These are phyloP conservation scores for Botrytis hyacinthi DNA, from an alignment of 2,329 filamentous ascomycete species.

Conservation along the genomic window DNA sequence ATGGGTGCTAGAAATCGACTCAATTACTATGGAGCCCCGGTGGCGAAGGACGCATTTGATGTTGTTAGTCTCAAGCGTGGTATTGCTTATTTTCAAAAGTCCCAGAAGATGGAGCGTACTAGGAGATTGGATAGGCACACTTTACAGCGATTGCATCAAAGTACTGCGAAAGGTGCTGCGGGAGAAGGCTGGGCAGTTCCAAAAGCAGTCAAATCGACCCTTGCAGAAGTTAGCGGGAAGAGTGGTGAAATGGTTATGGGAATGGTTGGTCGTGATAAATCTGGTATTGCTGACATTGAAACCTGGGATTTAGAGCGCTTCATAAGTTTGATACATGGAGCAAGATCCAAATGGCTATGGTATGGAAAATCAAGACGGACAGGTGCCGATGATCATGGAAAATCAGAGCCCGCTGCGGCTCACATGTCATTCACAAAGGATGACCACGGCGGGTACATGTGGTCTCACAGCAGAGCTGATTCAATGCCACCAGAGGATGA, in stretches of 20 bases:
- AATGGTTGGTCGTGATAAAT: conserved; percentile 85
- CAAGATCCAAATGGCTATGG: conserved; percentile 92
- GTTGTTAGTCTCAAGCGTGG: conserved; percentile 77
- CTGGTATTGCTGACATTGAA: conserved; percentile 87
- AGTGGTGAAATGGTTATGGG: conserved; percentile 92
- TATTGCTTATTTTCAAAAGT: conserved; percentile 86
- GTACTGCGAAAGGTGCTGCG: conserved; percentile 86
- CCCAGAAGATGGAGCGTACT: conserved; percentile 74
- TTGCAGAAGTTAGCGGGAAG: conserved; percentile 90
- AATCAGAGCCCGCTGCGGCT: conserved; percentile 46
- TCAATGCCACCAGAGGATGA: conserved; percentile 54
- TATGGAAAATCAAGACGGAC: conserved; percentile 79
- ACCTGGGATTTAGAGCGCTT: conserved; percentile 87
- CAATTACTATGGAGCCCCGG: conserved; percentile 77
- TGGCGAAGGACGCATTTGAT: conserved; percentile 90
- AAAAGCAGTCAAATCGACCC: conserved; percentile 90
- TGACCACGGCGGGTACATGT: conserved; percentile 48
- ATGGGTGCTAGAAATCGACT: conserved; percentile 89
- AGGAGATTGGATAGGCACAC: conserved; percentile 81
- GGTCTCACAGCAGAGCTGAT: conserved; percentile 50
- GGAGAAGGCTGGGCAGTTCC: conserved; percentile 91
- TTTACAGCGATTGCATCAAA: conserved; percentile 72
- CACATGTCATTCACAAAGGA: conserved; percentile 56
- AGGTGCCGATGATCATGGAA: conserved; percentile 45
- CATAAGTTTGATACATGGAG: conserved; percentile 72